Base-by-base conservation (phyloP, 179 eudicot genomes). In the Monotropa hypopitys region DNA sequence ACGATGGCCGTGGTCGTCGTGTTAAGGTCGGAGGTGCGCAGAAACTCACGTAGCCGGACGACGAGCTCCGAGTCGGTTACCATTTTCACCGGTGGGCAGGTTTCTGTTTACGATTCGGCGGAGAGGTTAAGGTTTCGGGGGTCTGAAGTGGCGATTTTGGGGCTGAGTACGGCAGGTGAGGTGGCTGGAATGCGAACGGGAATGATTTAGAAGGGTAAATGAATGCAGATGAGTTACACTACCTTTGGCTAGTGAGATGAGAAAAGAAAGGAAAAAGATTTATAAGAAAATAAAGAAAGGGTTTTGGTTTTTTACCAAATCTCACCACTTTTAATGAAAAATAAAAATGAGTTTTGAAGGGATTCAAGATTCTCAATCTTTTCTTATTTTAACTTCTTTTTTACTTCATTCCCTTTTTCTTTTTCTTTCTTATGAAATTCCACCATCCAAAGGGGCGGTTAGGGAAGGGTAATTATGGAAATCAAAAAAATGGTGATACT, bases 1-100 rank as follows among this genome's bases (percentile, higher is more conserved):
- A 93, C 86, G 73, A 76, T 85, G 28, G 83, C 83, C 7, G 86
- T 87, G n/a, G 97, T 91, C 5, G 97, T 90, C 38, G 88, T 91
- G 84, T 76, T 87, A 53, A 95, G 83, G 85, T 95, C 97, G 68
- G 95, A 88, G 47, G 80, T 74, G 38, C 81, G 69, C 0, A 95
- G 82, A 53, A 88, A 80, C 21, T 91, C 86, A 2, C 84, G 84
- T 23, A 93, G 86, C 75, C 89, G 86, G 10, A 70, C 84, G 35
- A 87, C 88, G 9, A 94, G 85, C 77, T 90, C 91, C 7, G 82
- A 62, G 77, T 93, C 96, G 43, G 96, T 82, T 13, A 89, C 87
- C 84, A 81, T 81, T 56, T 53, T 40, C 62, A 28, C 73, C 62
- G 73, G 63, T 18, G 73, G 12, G 73, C 9, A 20, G 15, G 57